A percentile compares a stretch with the other conserved stretches of the same genome.
Evolutionary conservation across 2,329 filamentous ascomycete genomes (phyloP).

Genomic region (Fusarium udum): DNA sequence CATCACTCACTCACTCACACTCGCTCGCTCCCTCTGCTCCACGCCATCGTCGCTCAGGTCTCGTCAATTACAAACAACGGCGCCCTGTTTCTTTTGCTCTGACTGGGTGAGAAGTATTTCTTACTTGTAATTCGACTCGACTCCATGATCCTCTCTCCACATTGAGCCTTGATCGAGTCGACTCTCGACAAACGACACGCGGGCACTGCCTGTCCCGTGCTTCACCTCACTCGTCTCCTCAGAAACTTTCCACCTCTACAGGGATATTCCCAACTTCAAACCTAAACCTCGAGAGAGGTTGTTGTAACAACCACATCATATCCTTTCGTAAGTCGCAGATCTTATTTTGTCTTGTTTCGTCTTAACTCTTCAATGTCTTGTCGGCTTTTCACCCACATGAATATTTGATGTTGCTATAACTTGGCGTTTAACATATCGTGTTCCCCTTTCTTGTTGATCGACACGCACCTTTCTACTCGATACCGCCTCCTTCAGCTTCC

Average conservation of each 20-base stretch:
- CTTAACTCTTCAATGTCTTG: neutral
- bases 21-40: constrained; percentile 33
- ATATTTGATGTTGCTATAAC: constrained; percentile 10
- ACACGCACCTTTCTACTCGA: constrained; percentile 27
- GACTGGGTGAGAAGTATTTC: constrained; percentile 24
- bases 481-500: constrained; percentile 5
- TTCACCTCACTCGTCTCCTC: constrained; percentile 36
- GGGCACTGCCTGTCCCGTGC: constrained; percentile 32
- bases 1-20: constrained; percentile 25
- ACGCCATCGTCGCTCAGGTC: constrained; percentile 30
- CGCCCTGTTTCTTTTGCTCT: constrained; percentile 26
- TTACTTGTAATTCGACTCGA: constrained; percentile 18
- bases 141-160: constrained; percentile 37
- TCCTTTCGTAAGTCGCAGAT: constrained; percentile 37
- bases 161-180: constrained; percentile 29
- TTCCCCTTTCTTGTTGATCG: constrained; percentile 29
- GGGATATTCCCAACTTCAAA: constrained; percentile 41
- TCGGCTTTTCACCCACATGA: constrained; percentile 1
- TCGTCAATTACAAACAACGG: constrained; percentile 41
- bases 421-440: constrained; percentile 16
- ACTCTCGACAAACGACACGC: constrained; percentile 17
- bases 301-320: constrained; percentile 41
- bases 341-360: constrained; percentile 13
- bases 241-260: constrained; percentile 41
- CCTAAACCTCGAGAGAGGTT: constrained; percentile 37